Percentiles rank a stretch among this genome's conserved stretches.
Evolutionary conservation across 2,329 filamentous ascomycete genomes (phyloP).

Genomic region (Onygenales sp.): DNA sequence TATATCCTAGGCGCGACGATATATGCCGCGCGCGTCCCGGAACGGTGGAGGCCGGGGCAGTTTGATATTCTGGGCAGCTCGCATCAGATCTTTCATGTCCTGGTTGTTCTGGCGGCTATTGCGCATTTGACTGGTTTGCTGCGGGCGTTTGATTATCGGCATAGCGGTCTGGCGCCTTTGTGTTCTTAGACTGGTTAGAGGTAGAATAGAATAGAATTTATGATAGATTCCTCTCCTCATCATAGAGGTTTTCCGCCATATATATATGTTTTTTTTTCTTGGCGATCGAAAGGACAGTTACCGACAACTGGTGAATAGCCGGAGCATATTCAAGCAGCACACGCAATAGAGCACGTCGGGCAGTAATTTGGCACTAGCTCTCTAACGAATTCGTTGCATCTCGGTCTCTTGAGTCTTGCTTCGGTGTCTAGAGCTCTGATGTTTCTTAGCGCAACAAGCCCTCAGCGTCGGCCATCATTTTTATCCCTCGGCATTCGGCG

Average conservation of each 20-base stretch:
- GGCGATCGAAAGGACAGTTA: too few relatives aligned
- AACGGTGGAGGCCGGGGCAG: slow-evolving; percentile 63
- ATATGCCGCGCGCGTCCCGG: slow-evolving; percentile 79
- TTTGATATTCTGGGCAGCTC: slow-evolving; percentile 92
- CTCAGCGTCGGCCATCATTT: neutral
- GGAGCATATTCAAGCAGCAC: too few relatives aligned
- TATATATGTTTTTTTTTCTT: too few relatives aligned
- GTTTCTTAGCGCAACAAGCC: too few relatives aligned
- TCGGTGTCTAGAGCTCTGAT: too few relatives aligned
- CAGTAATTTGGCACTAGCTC: too few relatives aligned
- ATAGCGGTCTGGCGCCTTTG: slow-evolving; percentile 48
- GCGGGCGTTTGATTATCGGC: slow-evolving; percentile 78
- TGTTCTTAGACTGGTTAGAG: slow-evolving; percentile 28
- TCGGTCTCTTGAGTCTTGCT: too few relatives aligned
- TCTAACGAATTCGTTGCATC: too few relatives aligned
- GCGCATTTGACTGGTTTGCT: slow-evolving; percentile 73
- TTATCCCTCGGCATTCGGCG: slow-evolving; percentile 2
- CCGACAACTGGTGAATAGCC: too few relatives aligned
- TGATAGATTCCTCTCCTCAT: neutral
- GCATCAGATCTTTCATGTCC: slow-evolving; percentile 91
- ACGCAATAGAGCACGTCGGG: too few relatives aligned
- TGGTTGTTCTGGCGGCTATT: slow-evolving; percentile 73
- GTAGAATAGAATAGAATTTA: neutral
- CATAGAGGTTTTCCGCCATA: too few relatives aligned
- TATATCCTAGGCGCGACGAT: slow-evolving; percentile 80